Evolutionary conservation across 805 yeast genomes (phyloP), one percentile per base, ranked within the genome.

Genomic region (Lachancea waltii): DNA sequence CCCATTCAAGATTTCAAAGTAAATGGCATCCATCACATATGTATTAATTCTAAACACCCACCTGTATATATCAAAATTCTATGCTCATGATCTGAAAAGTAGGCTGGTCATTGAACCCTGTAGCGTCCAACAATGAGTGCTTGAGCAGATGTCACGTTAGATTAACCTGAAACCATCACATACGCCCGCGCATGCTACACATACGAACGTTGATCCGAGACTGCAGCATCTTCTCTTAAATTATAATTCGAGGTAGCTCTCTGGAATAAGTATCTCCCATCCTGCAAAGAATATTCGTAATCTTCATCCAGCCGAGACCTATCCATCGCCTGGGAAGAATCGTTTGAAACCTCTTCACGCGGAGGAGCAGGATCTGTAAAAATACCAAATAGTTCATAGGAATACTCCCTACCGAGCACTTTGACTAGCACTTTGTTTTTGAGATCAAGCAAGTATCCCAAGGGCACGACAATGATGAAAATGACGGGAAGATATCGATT

Each of bases 241-340:
- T 36, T 41, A 36, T 42, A 46, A 35, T 48, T 48, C 16, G 48
- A 47, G 2, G 61, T 54, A 3, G 59, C 59, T 41, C 60, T 51
- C 36, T 59, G 60, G 30, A 50, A 59, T 11, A 59, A 29, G 34
- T 51, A 51, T 37, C 56, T 48, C 18, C 64, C 64, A 43, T 59
- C 64, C 43, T 56, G 60, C 38, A 59, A 36, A 10, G 60, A 58
- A 40, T 54, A 59, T 29, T 57, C 56, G 26, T 56, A 56, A 39
- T 58, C 63, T 42, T 72, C 71, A 47, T 75, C 81, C 24, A 66
- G 59, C 11, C 53, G 44, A n/a, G 51, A 45, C 7, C 54, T 31
- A 16, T 11, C 21, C 4, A 16, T 22, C 7, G 38, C 33, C 7
- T 16, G 33, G 7, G 33, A 20, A 16, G 13, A 16, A 16, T 28